Conservation (phyloP, 768 basidiomycete species). For the Lactarius hengduanensis region DNA sequence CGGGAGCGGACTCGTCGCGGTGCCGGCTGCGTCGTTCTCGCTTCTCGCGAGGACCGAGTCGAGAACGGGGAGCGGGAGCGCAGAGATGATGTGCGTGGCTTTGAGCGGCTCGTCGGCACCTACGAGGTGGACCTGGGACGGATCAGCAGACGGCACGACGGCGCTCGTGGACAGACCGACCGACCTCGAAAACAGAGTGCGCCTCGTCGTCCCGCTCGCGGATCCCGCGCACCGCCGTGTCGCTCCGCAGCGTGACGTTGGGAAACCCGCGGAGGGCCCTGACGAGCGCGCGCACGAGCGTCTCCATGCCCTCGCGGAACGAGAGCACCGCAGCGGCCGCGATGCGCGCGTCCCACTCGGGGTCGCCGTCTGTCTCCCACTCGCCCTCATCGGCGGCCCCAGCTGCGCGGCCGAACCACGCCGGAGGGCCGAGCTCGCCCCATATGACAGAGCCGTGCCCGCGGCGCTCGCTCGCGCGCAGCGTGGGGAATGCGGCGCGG, state of each 20-base stretch:
- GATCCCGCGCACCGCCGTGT: constrained; percentile 42
- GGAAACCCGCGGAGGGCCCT: constrained; percentile 42
- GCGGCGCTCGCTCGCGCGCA: constrained; percentile 68
- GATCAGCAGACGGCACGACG: too few species aligned
- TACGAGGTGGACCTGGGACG: background rate
- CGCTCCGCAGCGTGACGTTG: constrained; percentile 59
- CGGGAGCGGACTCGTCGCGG: constrained; percentile 46
- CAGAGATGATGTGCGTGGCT: constrained; percentile 72
- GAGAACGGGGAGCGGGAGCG: constrained; percentile 64
- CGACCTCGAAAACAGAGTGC: constrained; percentile 45
- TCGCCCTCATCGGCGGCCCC: constrained; percentile 22
- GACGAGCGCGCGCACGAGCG: constrained; percentile 58
- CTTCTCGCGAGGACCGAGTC: constrained; percentile 39
- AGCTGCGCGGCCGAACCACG: constrained; percentile 22
- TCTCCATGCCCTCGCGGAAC: constrained; percentile 72
- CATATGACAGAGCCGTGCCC: constrained; percentile 69
- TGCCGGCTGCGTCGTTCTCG: too few species aligned
- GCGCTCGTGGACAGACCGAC: constrained; percentile 32
- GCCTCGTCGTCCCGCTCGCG: constrained; percentile 32
- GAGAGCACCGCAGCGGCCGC: constrained; percentile 73
- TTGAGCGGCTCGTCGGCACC: constrained; percentile 35
- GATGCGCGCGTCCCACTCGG: constrained; percentile 41
- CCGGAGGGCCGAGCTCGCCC: constrained; percentile 46
- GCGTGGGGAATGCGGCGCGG: constrained; percentile 68
- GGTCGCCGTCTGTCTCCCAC: constrained; percentile 47